Evolutionary conservation across 169 alveolate genomes (phyloP).

Genomic region (Eimeria tenella): DNA sequence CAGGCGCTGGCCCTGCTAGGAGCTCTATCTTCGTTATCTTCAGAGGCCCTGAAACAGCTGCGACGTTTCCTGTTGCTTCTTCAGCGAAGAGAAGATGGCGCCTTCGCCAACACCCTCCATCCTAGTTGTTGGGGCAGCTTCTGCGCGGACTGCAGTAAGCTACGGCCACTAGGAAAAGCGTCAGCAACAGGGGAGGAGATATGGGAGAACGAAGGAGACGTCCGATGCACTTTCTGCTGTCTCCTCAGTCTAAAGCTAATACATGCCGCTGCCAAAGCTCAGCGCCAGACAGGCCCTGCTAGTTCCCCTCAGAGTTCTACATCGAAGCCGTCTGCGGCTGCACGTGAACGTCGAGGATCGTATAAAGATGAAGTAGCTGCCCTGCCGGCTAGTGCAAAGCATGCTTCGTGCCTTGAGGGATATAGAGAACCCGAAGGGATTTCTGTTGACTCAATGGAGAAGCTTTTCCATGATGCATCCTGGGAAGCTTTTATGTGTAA

Average conservation of each 20-base stretch:
- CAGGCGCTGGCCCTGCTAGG: constrained; percentile 64
- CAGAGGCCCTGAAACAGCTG: constrained; percentile 33
- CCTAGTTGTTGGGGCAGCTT: neutral
- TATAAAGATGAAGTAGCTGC: neutral
- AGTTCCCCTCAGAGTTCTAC: neutral
- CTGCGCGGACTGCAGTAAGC: neutral
- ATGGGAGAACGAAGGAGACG: constrained; percentile 66
- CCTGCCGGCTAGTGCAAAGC: neutral
- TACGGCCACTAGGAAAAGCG: neutral
- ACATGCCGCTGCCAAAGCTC: constrained; percentile 61
- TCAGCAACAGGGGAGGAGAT: neutral
- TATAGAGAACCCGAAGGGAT: neutral
- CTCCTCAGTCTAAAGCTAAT: constrained; percentile 67
- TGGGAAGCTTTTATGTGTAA: constrained; percentile 34
- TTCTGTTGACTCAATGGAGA: neutral
- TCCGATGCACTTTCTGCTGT: constrained; percentile 68
- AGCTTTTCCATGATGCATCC: neutral
- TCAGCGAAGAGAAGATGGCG: constrained; percentile 64
- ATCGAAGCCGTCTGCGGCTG: neutral
- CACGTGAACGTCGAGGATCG: neutral
- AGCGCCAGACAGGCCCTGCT: neutral
- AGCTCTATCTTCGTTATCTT: constrained; percentile 31
- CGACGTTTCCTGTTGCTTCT: constrained; percentile 61
- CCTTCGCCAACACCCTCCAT: constrained; percentile 57
- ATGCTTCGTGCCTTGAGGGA: neutral